A percentile compares a stretch with the other conserved stretches of the same genome.
phyloP scores from a whole-genome alignment of 139 green algal genomes.

The Haematococcus sp. region DNA sequence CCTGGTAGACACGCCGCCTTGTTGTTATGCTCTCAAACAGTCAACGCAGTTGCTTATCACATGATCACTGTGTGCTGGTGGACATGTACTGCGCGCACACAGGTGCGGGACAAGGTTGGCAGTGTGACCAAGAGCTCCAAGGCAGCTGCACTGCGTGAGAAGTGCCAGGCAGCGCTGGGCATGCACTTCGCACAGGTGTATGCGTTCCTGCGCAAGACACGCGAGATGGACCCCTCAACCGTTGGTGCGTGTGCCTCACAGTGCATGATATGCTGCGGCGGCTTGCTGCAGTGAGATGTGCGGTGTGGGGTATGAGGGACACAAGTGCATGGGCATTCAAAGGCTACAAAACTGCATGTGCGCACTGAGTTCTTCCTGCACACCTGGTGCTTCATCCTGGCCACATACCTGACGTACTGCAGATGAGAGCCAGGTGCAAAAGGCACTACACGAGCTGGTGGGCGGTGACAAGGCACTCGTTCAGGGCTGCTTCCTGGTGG shows the following conservation, averaged over 20 bases:
- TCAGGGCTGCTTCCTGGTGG: slow-evolving; percentile 45
- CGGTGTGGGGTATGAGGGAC: too few relatives aligned
- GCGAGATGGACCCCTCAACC: slow-evolving; percentile 6
- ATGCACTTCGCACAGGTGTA: slow-evolving; percentile 22
- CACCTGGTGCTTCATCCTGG: background rate
- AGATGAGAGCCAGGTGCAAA: slow-evolving; percentile 33
- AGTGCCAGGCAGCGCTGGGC: slow-evolving; percentile 18
- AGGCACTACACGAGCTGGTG: slow-evolving; percentile 40
- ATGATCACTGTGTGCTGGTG: background rate
- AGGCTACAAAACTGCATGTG: too few relatives aligned
- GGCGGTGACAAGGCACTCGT: slow-evolving; percentile 29
- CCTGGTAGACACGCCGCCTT: too few relatives aligned
- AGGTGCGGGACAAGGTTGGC: slow-evolving; percentile 14
- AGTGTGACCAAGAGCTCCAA: slow-evolving; percentile 11
- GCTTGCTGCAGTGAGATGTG: too few relatives aligned
- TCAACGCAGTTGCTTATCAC: too few relatives aligned
- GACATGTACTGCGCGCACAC: background rate
- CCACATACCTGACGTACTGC: too few relatives aligned
- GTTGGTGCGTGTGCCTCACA: background rate
- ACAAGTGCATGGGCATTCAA: too few relatives aligned
- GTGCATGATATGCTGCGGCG: too few relatives aligned
- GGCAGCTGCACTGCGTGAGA: slow-evolving; percentile 3
- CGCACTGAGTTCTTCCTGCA: too few relatives aligned
- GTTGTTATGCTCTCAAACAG: too few relatives aligned
- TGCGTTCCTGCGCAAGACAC: slow-evolving; percentile 25